phyloP scores from a whole-genome alignment of 345 rosid genomes.

The Brassica napus region DNA sequence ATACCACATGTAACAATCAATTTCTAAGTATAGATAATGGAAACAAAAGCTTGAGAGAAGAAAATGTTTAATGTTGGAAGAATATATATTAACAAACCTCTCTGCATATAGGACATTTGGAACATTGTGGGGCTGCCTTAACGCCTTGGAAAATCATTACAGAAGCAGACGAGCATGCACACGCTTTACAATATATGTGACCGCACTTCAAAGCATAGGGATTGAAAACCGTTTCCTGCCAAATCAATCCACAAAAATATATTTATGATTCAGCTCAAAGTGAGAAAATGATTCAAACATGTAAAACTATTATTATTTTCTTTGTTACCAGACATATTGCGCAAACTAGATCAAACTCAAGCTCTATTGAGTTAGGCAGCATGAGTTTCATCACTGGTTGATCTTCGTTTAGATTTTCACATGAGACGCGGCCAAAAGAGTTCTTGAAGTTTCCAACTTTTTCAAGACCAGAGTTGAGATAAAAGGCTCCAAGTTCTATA shows the following conservation, averaged over 20 bases:
- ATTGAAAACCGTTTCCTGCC: constrained; percentile 80
- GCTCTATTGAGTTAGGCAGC: constrained; percentile 60
- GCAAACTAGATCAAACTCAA: constrained; percentile 77
- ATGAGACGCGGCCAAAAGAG: constrained; percentile 57
- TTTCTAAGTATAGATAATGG: not conserved
- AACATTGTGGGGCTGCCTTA: constrained; percentile 56
- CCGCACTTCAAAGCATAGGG: constrained; percentile 88
- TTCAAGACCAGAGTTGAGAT: constrained; percentile 63
- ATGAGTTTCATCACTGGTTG: constrained; percentile 49
- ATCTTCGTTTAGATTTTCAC: constrained; percentile 49
- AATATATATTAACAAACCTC: constrained; percentile 54
- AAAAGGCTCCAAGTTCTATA: constrained; percentile 88
- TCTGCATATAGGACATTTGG: constrained; percentile 90
- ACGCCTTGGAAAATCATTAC: constrained; percentile 73
- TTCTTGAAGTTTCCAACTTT: constrained; percentile 45
- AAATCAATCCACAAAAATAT: not conserved
- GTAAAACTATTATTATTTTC: not conserved
- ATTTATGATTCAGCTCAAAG: constrained; percentile 2
- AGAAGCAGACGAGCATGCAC: constrained; percentile 90
- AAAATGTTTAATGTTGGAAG: constrained; percentile 5
- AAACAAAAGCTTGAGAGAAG: not conserved
- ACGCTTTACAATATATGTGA: constrained; percentile 86
- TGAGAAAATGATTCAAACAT: not conserved
- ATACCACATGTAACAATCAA: constrained; percentile 2
- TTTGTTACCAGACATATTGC: constrained; percentile 74